Base-by-base conservation (phyloP, 352 stramenopile species). In the Pythium phragmitis region DNA sequence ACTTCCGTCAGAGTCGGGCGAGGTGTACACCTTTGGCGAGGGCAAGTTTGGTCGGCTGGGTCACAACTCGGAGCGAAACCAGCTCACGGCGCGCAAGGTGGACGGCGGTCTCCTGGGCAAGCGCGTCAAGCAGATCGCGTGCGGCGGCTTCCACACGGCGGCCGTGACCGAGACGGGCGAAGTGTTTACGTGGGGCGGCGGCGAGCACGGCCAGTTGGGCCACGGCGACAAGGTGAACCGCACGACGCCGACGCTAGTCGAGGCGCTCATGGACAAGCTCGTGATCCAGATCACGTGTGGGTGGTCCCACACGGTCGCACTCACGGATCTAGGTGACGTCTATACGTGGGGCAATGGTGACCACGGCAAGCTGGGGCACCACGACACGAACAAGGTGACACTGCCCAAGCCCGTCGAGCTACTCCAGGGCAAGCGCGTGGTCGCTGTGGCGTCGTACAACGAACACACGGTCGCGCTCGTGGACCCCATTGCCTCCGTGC, bases 371-470 rank as follows among this genome's bases (percentile, higher is more conserved):
- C 76, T 99, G 23, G 96, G 96, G 2, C 94, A 98, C 73, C 96
- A 96, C 55, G 94, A 96, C 59, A 92, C 83, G 7, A 93, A 92
- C 59, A 98, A 98, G 70, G 92, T 99, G 17, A 97, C 91, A 28
- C 79, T 97, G n/a, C 96, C 96, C 5, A 95, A 98, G 62, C 51
- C 91, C 12, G 92, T 99, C 19, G 91, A 98, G 39, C 87, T 92
- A 23, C 74, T 99, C 1, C 81, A 96, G 28, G 74, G 84, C 37
- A 97, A 98, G 69, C 90, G 88, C 17, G 94, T 99, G n/a, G 87
- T 98, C n/a, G 85, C 88, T 33, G 88, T 99, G 9, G 94, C 96
- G 23, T 98, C 93, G n/a, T 99, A 99, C 82, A 99, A 99, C 63
- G 96, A 99, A 60, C 96, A 99, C 74, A 99, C 96, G 5, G 91